A percentile compares a stretch with the other conserved stretches of the same genome.
Evolutionary conservation across 31 red algal species (phyloP).

Genomic region (Odonthalia washingtoniensis): DNA sequence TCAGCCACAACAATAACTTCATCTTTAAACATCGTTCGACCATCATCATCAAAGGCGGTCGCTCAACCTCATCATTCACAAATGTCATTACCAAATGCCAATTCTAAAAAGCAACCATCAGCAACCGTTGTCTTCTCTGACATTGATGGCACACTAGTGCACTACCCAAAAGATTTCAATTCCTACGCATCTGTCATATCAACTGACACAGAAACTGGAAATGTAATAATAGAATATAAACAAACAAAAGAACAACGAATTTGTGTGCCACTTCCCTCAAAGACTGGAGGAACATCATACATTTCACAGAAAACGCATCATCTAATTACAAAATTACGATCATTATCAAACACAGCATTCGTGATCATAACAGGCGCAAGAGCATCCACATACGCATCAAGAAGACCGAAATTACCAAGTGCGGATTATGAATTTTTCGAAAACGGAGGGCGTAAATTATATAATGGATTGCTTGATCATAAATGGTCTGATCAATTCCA

Average conservation of each 20-base stretch:
- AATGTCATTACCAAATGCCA: too few relatives aligned
- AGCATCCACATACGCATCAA: conserved; percentile 74
- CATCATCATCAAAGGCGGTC: too few relatives aligned
- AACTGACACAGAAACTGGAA: conserved; percentile 16
- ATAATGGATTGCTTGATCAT: conserved; percentile 62
- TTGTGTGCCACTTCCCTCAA: conserved; percentile 73
- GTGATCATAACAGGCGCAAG: conserved; percentile 95
- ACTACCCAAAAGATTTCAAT: conserved; percentile 87
- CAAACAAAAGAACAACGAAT: conserved; percentile 43
- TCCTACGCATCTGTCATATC: conserved; percentile 51
- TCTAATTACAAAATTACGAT: conserved; percentile 72
- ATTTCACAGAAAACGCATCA: conserved; percentile 66
- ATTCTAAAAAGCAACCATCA: background rate
- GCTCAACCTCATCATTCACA: too few relatives aligned
- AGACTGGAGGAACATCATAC: conserved; percentile 73
- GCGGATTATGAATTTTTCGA: conserved; percentile 95
- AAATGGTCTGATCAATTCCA: conserved; percentile 73
- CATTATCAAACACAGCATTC: conserved; percentile 56
- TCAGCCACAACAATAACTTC: too few relatives aligned
- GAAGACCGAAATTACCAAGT: conserved; percentile 66
- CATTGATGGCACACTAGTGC: conserved; percentile 94
- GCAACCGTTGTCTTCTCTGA: conserved; percentile 87
- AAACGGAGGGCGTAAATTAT: conserved; percentile 87
- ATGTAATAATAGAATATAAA: conserved; percentile 75
- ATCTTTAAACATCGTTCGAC: too few relatives aligned